These are phyloP conservation scores for Dryadomyces quercus-mongolicae DNA, from an alignment of 2,329 filamentous ascomycete genomes.

Conservation along the genomic window DNA sequence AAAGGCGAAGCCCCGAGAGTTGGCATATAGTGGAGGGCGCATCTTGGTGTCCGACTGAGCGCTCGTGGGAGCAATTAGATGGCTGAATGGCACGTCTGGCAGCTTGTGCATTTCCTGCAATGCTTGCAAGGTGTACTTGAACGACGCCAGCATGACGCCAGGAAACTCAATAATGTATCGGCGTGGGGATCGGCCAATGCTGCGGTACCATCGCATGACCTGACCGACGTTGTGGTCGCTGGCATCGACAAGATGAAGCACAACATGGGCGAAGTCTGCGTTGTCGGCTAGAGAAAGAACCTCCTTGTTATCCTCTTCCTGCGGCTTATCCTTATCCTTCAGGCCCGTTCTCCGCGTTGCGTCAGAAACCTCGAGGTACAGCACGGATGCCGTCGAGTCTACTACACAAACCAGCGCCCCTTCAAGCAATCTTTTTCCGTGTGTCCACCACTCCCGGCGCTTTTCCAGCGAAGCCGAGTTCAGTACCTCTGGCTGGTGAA, in stretches of 20 bases:
- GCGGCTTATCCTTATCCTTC: neutral
- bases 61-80: slow-evolving; percentile 26
- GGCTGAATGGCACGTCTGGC: slow-evolving; percentile 33
- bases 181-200: neutral
- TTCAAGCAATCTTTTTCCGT: slow-evolving; percentile 35
- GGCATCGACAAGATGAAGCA: slow-evolving; percentile 16
- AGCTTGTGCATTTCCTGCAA: slow-evolving; percentile 38
- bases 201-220: slow-evolving; percentile 20
- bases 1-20: slow-evolving; percentile 34
- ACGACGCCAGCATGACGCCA: slow-evolving; percentile 43
- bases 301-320: neutral
- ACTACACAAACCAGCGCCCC: slow-evolving; percentile 39
- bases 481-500: slow-evolving; percentile 27
- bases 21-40: slow-evolving; percentile 38
- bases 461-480: slow-evolving; percentile 10
- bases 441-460: slow-evolving; percentile 37
- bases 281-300: neutral
- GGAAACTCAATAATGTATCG: slow-evolving; percentile 47
- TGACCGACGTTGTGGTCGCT: slow-evolving; percentile 11
- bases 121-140: slow-evolving; percentile 41
- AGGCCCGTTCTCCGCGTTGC: neutral
- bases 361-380: slow-evolving; percentile 29
- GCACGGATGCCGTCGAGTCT: slow-evolving; percentile 21
- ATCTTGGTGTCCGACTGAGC: slow-evolving; percentile 13
- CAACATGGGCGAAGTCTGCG: neutral